These are phyloP conservation scores for Backusella psychrophila DNA, from an alignment of 192 early-diverging fungal species.

Conservation along the genomic window DNA sequence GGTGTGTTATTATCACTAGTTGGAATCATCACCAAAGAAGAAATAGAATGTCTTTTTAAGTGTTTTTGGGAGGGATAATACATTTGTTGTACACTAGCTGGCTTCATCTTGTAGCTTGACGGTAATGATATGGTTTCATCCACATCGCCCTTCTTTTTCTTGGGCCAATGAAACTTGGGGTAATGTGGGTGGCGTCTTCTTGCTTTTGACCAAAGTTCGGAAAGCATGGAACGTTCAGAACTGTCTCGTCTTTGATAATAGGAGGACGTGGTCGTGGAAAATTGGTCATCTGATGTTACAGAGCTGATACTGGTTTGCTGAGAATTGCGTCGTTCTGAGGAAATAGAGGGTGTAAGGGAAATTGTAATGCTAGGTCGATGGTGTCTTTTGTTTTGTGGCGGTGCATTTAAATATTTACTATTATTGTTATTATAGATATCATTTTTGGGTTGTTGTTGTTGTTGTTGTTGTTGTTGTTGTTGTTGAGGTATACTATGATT, in stretches of 20 bases:
- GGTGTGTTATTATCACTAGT: neutral
- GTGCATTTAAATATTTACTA: neutral
- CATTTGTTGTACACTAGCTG: neutral
- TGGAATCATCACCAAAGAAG: neutral
- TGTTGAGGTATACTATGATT: neutral
- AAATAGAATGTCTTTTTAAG: neutral
- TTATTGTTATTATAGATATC: neutral
- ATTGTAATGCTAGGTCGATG: conserved; percentile 14
- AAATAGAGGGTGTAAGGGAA: neutral
- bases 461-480: neutral
- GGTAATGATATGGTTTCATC: neutral
- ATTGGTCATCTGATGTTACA: conserved; percentile 18
- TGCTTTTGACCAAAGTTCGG: conserved; percentile 14
- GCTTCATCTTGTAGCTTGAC: neutral
- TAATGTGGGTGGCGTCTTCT: conserved; percentile 9
- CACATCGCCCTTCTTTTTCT: neutral
- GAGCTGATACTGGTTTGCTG: conserved; percentile 13
- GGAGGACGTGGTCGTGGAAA: conserved; percentile 3
- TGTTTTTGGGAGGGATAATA: neutral
- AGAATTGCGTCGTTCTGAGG: conserved; percentile 1
- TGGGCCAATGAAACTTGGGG: conserved; percentile 13
- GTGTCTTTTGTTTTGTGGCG: neutral
- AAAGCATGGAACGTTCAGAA: neutral
- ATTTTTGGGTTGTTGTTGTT: neutral
- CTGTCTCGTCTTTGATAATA: neutral